Conservation (phyloP, 2,329 filamentous ascomycete species). For the Metarhizium album region DNA sequence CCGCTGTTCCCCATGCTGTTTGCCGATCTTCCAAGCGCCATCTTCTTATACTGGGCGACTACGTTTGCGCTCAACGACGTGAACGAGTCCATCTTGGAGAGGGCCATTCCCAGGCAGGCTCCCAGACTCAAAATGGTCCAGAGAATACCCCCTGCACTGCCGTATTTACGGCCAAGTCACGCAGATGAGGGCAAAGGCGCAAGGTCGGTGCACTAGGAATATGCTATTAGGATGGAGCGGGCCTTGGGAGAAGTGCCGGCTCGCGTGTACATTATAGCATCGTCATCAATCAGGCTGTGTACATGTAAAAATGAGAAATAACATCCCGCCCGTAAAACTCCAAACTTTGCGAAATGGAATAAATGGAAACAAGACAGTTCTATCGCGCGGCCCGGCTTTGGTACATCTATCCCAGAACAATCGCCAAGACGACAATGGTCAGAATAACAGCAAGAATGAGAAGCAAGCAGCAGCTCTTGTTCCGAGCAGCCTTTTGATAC, state of each 20-base stretch:
- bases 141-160: constrained; percentile 7
- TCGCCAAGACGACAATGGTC: constrained; percentile 79
- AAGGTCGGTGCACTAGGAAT: background rate
- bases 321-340: constrained; percentile 5
- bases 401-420: constrained; percentile 54
- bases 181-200: background rate
- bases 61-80: constrained; percentile 24
- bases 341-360: constrained; percentile 1
- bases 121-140: constrained; percentile 9
- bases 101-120: constrained; percentile 11
- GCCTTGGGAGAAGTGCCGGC: constrained; percentile 2
- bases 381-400: background rate
- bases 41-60: constrained; percentile 30
- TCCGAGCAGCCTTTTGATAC: constrained; percentile 91
- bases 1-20: constrained; percentile 24
- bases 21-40: constrained; percentile 26
- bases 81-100: constrained; percentile 21
- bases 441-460: constrained; percentile 82
- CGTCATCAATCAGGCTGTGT: constrained; percentile 6
- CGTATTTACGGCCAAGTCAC: constrained; percentile 13
- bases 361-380: background rate
- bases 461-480: constrained; percentile 87
- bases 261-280: constrained; percentile 6
- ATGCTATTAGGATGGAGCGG: constrained; percentile 3
- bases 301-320: background rate